A percentile compares a stretch with the other conserved stretches of the same genome.
Conservation (phyloP, 768 basidiomycete species). For the Mycena crocata region DNA sequence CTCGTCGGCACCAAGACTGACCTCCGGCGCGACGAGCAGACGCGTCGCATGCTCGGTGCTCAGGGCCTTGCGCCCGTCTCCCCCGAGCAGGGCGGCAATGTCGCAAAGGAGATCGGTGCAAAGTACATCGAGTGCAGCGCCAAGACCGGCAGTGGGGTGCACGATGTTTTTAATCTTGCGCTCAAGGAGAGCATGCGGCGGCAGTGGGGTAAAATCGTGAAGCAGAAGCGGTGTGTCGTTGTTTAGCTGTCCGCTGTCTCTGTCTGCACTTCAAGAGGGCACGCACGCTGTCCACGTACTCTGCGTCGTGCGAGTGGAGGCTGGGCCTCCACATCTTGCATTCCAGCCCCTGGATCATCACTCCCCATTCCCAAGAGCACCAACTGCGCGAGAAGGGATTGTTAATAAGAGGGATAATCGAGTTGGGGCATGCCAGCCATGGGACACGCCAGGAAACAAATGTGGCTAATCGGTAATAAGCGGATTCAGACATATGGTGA, state of each 20-base stretch:
- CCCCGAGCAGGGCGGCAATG: slow-evolving; percentile 82
- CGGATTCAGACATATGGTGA: too few species aligned
- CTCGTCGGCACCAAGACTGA: slow-evolving; percentile 96
- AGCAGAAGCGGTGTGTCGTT: slow-evolving; percentile 79
- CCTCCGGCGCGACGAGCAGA: slow-evolving; percentile 86
- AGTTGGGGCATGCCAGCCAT: too few species aligned
- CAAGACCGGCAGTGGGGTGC: slow-evolving; percentile 90
- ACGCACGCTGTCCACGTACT: too few species aligned
- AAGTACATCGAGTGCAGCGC: slow-evolving; percentile 95
- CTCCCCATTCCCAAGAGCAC: too few species aligned
- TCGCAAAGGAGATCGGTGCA: slow-evolving; percentile 94
- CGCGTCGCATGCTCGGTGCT: slow-evolving; percentile 88
- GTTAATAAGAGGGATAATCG: too few species aligned
- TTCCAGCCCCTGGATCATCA: too few species aligned
- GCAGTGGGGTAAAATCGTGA: slow-evolving; percentile 78
- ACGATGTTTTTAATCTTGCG: slow-evolving; percentile 92
- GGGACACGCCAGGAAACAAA: too few species aligned
- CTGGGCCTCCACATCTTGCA: too few species aligned
- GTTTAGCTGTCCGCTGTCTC: slow-evolving; percentile 47
- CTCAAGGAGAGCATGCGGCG: slow-evolving; percentile 90
- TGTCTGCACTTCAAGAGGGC: too few species aligned
- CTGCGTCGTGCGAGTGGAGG: too few species aligned
- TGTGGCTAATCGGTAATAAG: too few species aligned
- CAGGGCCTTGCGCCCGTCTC: slow-evolving; percentile 89
- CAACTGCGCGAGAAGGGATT: too few species aligned